Evolutionary conservation across 75 land plant species (phyloP), one percentile per base, ranked within the genome.

Genomic region (Pinus taeda): DNA sequence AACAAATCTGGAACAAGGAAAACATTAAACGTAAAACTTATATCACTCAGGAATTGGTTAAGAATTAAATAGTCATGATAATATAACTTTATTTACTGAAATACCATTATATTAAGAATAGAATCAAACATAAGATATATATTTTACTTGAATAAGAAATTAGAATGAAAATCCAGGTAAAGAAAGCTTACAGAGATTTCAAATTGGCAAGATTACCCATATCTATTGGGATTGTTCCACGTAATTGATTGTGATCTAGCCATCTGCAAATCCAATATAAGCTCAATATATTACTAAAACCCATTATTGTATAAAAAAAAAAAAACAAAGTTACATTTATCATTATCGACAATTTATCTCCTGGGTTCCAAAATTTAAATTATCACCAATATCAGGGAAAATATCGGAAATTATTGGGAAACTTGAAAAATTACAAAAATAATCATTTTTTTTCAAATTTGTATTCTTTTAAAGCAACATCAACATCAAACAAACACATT

Each of bases 181-280:
- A 65, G 6, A 65, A 33, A 37, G n/a, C 69, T 36, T 65, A 65
- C 69, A 65, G 42, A 6, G 69, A 65, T 65, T 65, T 65, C 69
- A 65, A 65, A 65, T 33, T 65, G 30, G 20, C 69, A 65, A 65
- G 69, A 65, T 33, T 65, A 8, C 69, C 69, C 42, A 65, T 15
- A 42, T 65, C 69, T 15, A 33, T 37, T 33, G 69, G 69, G 14
- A 65, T 65, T 36, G 69, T 33, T 42, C 69, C 69, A 36, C 13
- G 9, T 20, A 65, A 20, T 65, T 33, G 39, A 65, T 65, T 65
- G 6, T 65, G 42, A 65, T 65, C 69, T 65, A 65, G 42, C 69
- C 69, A 65, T 65, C n/a, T n/a, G n/a, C n/a, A n/a, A n/a, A n/a
- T n/a, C n/a, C n/a, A n/a, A n/a, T n/a, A n/a, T n/a, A n/a, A n/a